Percentiles rank a stretch among this genome's conserved stretches.
These are phyloP conservation scores for Camellia sinensis DNA, from an alignment of 148 eudicot genomes.

Conservation along the genomic window DNA sequence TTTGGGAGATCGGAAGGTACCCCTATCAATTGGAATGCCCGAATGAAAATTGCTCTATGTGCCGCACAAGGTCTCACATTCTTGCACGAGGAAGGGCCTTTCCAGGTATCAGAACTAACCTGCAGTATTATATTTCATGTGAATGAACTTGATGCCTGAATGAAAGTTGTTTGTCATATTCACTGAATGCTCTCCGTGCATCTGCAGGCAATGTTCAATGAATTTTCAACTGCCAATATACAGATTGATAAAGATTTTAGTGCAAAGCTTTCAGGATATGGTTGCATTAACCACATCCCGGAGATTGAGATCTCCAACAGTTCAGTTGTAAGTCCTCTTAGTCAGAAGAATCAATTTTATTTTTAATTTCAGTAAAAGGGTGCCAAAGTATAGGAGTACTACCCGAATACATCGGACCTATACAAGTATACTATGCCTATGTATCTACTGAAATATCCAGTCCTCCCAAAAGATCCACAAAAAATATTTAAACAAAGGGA, in stretches of 20 bases:
- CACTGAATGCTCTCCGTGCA: background rate
- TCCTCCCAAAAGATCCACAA: background rate
- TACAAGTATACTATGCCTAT: background rate
- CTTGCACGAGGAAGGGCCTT: slow-evolving; percentile 93
- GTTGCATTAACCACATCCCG: slow-evolving; percentile 74
- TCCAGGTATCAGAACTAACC: slow-evolving; percentile 54
- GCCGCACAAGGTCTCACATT: slow-evolving; percentile 92
- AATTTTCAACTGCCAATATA: slow-evolving; percentile 86
- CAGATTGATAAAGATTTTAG: slow-evolving; percentile 94
- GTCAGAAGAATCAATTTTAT: background rate
- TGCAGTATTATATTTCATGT: background rate
- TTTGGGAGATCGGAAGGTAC: slow-evolving; percentile 78
- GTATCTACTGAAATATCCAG: background rate
- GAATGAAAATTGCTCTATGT: slow-evolving; percentile 80
- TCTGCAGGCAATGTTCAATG: slow-evolving; percentile 89
- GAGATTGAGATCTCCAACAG: slow-evolving; percentile 54
- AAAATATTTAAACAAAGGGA: background rate
- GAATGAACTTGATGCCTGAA: background rate
- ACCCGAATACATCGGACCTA: background rate
- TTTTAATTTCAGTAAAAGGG: background rate
- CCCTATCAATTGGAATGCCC: slow-evolving; percentile 75
- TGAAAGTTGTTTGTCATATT: background rate
- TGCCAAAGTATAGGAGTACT: background rate
- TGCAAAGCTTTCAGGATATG: slow-evolving; percentile 97
- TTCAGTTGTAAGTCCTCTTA: slow-evolving; percentile 54